Evolutionary conservation across 179 eudicot genomes (phyloP).

Genomic region (Beta macrorhiza): DNA sequence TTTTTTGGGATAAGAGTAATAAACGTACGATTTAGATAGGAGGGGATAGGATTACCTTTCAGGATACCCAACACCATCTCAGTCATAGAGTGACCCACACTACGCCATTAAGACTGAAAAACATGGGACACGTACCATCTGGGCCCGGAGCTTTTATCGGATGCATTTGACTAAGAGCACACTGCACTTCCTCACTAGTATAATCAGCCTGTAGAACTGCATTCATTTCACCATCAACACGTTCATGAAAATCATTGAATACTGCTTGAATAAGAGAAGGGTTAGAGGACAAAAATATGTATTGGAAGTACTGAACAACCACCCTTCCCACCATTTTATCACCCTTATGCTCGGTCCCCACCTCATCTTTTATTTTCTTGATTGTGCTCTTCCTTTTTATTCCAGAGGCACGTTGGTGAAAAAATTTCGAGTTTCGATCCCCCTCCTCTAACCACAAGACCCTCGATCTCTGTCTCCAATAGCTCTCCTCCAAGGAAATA

Average conservation of each 20-base stretch:
- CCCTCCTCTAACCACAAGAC: neutral
- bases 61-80: neutral
- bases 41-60: accelerated
- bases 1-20: neutral
- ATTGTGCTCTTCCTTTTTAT: neutral
- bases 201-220: neutral
- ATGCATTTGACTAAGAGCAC: neutral
- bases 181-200: neutral
- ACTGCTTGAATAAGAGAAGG: neutral
- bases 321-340: neutral
- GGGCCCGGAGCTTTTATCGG: neutral
- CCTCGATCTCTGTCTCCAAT: neutral
- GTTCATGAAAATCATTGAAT: too few relatives aligned
- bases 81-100: neutral
- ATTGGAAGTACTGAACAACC: neutral
- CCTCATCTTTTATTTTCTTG: neutral
- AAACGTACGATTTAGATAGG: neutral
- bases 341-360: neutral
- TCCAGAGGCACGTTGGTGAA: neutral
- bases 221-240: neutral
- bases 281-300: neutral
- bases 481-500: neutral
- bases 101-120: neutral
- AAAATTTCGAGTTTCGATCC: neutral
- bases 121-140: neutral